These are phyloP conservation scores for Penicillium bialowiezense DNA, from an alignment of 495 filamentous ascomycete species.

Conservation along the genomic window DNA sequence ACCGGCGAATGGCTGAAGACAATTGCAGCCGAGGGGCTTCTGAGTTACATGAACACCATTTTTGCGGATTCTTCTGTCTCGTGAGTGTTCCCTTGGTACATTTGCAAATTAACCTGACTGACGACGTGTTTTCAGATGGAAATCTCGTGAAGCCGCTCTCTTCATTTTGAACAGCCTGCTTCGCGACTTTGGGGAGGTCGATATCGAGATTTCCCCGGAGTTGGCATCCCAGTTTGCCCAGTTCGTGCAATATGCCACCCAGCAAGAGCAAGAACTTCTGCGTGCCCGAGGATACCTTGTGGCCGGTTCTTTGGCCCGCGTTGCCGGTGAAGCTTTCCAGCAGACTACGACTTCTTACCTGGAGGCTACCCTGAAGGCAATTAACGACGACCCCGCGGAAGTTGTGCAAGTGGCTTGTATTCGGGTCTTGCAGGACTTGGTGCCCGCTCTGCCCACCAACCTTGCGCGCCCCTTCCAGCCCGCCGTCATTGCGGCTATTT, in stretches of 20 bases:
- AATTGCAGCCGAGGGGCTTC: constrained; percentile 68
- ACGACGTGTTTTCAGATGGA: constrained; percentile 44
- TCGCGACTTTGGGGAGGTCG: constrained; percentile 74
- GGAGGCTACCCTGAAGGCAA: constrained; percentile 70
- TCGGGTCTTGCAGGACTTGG: constrained; percentile 80
- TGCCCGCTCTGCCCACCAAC: constrained; percentile 54
- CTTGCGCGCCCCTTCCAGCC: constrained; percentile 62
- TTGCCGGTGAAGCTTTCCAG: constrained; percentile 51
- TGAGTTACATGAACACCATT: constrained; percentile 66
- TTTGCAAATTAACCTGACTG: constrained; percentile 24
- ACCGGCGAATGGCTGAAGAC: constrained; percentile 83
- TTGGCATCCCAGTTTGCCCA: constrained; percentile 69
- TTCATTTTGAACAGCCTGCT: constrained; percentile 79
- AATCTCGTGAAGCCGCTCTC: constrained; percentile 71
- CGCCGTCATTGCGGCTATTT: constrained; percentile 71
- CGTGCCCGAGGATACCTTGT: constrained; percentile 82
- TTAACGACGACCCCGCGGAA: constrained; percentile 72
- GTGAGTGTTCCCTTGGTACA: constrained; percentile 38
- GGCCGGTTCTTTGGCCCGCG: constrained; percentile 67
- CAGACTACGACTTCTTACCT: constrained; percentile 60
- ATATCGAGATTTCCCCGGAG: constrained; percentile 61
- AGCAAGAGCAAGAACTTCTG: constrained; percentile 64
- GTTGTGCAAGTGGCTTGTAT: constrained; percentile 90
- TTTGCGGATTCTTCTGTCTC: constrained; percentile 53
- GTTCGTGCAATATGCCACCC: constrained; percentile 75